Conservation (phyloP, 352 stramenopile genomes). For the Pythium dissotocum region DNA sequence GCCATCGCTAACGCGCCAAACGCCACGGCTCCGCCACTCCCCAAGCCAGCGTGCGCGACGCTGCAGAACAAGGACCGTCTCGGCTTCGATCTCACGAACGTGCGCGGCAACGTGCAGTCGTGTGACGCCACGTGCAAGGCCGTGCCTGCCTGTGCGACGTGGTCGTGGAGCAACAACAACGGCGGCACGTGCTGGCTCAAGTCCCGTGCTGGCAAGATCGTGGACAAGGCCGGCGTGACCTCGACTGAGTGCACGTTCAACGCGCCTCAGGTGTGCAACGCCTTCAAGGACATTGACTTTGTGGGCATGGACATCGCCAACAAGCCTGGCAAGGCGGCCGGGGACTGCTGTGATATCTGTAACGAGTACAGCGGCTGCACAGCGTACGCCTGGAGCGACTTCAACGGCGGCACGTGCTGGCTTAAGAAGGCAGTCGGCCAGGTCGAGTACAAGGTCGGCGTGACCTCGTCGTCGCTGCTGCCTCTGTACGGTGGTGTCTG, state of each 20-base stretch:
- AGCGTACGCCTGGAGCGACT: conserved; percentile 42
- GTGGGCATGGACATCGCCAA: conserved; percentile 20
- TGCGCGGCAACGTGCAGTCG: neutral
- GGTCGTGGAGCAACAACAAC: conserved; percentile 47
- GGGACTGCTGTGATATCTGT: conserved; percentile 20
- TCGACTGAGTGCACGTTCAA: conserved; percentile 8
- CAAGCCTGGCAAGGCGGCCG: neutral
- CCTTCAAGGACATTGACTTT: conserved; percentile 18
- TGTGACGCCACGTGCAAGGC: conserved; percentile 12
- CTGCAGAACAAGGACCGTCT: conserved; percentile 5
- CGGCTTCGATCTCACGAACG: conserved; percentile 14
- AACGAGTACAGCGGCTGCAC: conserved; percentile 12
- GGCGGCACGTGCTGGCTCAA: conserved; percentile 61
- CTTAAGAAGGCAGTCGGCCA: neutral
- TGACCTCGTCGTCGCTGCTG: neutral
- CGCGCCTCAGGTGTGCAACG: neutral
- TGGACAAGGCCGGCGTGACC: conserved; percentile 11
- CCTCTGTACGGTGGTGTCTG: neutral
- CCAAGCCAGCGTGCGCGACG: conserved; percentile 3
- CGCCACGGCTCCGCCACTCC: neutral
- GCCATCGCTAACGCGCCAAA: too few species aligned
- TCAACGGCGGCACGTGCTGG: conserved; percentile 43
- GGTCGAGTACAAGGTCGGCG: neutral
- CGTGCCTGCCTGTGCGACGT: conserved; percentile 16
- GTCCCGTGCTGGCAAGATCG: conserved; percentile 10